Conservation (phyloP, 805 yeast genomes). For the Danielozyma ontarioensis region DNA sequence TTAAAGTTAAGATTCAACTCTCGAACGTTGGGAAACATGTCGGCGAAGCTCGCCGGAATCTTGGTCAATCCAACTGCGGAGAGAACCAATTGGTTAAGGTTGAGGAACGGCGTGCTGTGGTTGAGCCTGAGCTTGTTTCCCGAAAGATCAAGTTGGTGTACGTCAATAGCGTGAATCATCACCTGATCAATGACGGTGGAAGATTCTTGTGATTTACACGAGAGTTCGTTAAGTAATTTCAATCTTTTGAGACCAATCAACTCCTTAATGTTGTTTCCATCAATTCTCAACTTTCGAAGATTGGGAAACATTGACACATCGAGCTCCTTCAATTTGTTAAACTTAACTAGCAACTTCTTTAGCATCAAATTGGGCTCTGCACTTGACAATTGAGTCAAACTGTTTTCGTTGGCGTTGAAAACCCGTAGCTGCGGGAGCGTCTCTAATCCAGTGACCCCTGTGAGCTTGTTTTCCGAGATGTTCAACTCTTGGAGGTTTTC, state of each 20-base stretch:
- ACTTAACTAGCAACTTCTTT: conserved; percentile 34
- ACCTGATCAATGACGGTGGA: conserved; percentile 13
- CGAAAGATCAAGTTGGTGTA: conserved; percentile 35
- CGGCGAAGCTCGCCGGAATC: conserved; percentile 33
- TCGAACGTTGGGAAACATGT: conserved; percentile 41
- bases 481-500: conserved; percentile 40
- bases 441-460: conserved; percentile 29
- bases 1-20: conserved; percentile 50
- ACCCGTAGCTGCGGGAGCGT: conserved; percentile 28
- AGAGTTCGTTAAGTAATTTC: conserved; percentile 36
- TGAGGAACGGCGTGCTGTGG: conserved; percentile 18
- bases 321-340: conserved; percentile 29
- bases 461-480: conserved; percentile 38
- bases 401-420: conserved; percentile 40
- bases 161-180: conserved; percentile 15
- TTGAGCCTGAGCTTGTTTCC: conserved; percentile 24
- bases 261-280: conserved; percentile 33
- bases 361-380: conserved; percentile 18
- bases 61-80: conserved; percentile 41
- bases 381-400: conserved; percentile 18
- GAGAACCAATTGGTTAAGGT: conserved; percentile 36
- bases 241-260: conserved; percentile 23
- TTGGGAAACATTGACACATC: conserved; percentile 29
- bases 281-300: conserved; percentile 41
- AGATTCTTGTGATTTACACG: conserved; percentile 32